Base-by-base conservation (phyloP, 139 green algal species). In the Chlamydomonas schloesseri region DNA sequence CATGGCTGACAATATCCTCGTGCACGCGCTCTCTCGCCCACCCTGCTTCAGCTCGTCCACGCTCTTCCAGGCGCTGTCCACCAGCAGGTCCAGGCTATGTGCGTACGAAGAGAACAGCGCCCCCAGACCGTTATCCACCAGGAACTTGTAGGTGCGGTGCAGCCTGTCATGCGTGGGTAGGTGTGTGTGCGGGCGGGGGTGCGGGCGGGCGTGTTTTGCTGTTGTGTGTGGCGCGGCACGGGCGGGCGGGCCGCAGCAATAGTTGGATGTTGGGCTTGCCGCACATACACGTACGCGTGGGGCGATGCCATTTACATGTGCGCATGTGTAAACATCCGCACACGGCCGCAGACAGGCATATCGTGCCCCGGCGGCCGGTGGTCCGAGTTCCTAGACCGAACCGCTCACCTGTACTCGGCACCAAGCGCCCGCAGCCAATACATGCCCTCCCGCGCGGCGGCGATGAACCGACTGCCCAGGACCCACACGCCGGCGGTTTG, bases 391-490 rank as follows among this genome's bases (percentile, higher is more conserved):
- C n/a, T n/a, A n/a, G n/a, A n/a, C n/a, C n/a, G n/a, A n/a, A n/a
- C n/a, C n/a, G n/a, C 76, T 73, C 37, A 73, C 77, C n/a, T 73
- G 64, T 73, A 85, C 10, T 55, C 24, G 42, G 67, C 65, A 20
- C 31, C 53, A 11, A 85, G 29, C 23, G 21, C 23, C 2, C 65
- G 79, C 65, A 85, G 13, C 79, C n/a, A 55, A 65, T 70, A 76
- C 64, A 85, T 29, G 8, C 46, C 47, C 81, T 87, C 81, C 15
- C 81, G 21, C 1, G 81, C 69, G 0, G 81, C 68, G 0, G 81
- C 81, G 31, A 87, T 60, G 50, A 80, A 79, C 26, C 69, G 81
- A 70, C 71, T 80, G 36, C 81, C 81, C 34, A 87, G 55, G 53
- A 60, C 18, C 81, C 81, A 87, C 18, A 79, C 50, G 17, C 69